Percentiles rank a stretch among this genome's conserved stretches.
These are phyloP conservation scores for Bryoerythrophyllum caledonicum DNA, from an alignment of 225 moss, liverwort and hornwort genomes.

Conservation along the genomic window DNA sequence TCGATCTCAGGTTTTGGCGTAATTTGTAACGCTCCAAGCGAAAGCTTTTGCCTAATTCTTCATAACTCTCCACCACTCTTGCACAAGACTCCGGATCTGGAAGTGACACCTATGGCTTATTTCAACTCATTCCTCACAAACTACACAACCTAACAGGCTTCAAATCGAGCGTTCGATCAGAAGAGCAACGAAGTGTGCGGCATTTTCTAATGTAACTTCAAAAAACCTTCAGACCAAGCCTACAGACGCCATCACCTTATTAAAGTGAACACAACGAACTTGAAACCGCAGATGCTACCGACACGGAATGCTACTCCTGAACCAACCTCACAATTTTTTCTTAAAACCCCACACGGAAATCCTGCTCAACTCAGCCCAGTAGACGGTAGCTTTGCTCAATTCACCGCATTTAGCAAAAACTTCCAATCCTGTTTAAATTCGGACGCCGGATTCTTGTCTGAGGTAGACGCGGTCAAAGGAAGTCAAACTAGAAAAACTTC, in stretches of 20 bases:
- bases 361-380: too few species aligned
- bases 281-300: slow-evolving; percentile 12
- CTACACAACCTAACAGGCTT: neutral
- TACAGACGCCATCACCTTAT: neutral
- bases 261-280: neutral
- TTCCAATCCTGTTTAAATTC: neutral
- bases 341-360: neutral
- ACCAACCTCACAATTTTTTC: neutral
- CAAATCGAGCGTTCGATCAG: slow-evolving; percentile 8
- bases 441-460: neutral
- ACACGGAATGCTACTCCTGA: slow-evolving; percentile 15
- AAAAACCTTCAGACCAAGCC: slow-evolving; percentile 2
- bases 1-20: slow-evolving; percentile 1
- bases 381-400: neutral
- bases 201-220: neutral
- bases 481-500: neutral
- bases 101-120: neutral
- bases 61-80: neutral
- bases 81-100: neutral
- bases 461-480: neutral
- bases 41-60: neutral
- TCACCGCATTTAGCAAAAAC: neutral
- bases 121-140: slow-evolving; percentile 17
- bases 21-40: neutral
- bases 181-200: neutral